Evolutionary conservation across 1,139 yeast genomes (phyloP), one percentile per base, ranked within the genome.

Genomic region (Yamadazyma mexicana): DNA sequence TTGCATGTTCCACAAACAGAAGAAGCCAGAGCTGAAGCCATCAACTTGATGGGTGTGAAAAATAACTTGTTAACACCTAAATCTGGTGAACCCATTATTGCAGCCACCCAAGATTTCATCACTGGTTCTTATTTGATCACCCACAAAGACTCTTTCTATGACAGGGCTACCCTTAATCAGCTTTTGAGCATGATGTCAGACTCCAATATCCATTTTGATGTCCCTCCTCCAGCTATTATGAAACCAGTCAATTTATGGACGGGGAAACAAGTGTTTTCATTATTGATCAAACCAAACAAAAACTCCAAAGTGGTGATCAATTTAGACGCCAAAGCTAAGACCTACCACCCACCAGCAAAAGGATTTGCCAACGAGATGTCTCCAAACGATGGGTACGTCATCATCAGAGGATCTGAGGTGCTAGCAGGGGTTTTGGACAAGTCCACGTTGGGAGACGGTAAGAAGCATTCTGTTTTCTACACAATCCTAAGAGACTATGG

Each of bases 71-170:
- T 92, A 50, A 92, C 98, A 1, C 99, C 99, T 8, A 88, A 91
- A 59, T 87, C 96, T 24, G 99, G 99, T 54, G 98, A 94, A 56
- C 99, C 99, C 0, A 94, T 94, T 56, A 92, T 94, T 74, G 98
- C 98, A 1, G 99, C 99, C 7, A 94, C 98, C 2, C 99, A 94
- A 70, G 99, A 94, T 79, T 94, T 94, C 70, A 92, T 94, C 52
- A 91, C 98, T 4, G 98, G 98, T 12, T 87, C 97, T 0, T 94
- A 84, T 60, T 72, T 94, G 51, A 87, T 94, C 34, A 86, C 97
- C 0, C 91, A 86, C 54, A 94, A 92, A 62, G 98, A 94, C 59
- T 78, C 95, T 1, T 94, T 94, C 59, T 92, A 79, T 57, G 96
- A 91, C 59, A 77, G 96, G 48, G 95, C 94, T 1, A 72, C 88